Evolutionary conservation across 176 grass and related monocot genomes (phyloP), one percentile per base, ranked within the genome.

Genomic region (Carex myosuroides): DNA sequence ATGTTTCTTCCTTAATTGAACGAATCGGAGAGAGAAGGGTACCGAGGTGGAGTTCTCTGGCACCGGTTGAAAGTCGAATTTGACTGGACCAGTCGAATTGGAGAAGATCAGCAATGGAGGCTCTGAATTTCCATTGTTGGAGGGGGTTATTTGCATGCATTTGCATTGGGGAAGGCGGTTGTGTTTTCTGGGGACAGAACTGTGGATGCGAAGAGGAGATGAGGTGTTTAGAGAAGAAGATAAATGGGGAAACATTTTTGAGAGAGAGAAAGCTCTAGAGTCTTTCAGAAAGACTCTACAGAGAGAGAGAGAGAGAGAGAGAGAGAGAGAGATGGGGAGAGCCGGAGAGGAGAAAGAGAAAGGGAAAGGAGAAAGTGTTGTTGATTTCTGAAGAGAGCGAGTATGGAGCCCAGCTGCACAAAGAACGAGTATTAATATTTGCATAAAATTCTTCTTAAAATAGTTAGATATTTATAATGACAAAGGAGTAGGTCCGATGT

Each of bases 1-100:
- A 50, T 64, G 55, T 17, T 88, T 84, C 46, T 79, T 88, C 70
- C 70, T 84, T 24, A 83, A 68, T 52, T 83, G 81, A 18, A 83
- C 60, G 41, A 83, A 66, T 30, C 81, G 81, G 46, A 83, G 58
- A 22, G 81, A 83, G 20, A 83, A 66, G 5, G 81, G 81, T 0
- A 81, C 79, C 10, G 81, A 83, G 41, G 58, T 52, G 48, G 81
- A 67, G 62, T 48, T 83, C 60, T 65, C 60, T 7, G 32, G 16
- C 62, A 66, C 2, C 1, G 81, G 81, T 52, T 83, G 58, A 29
- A 52, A 83, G 81, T 83, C 81, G 62, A 83, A 83, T 30, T 83
- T 83, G 22, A 83, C 81, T 1, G 44, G 41, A 5, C 60, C 78
- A 14, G 29, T 39, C 8, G 64, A 69, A 82, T 26, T 64, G 56